Conservation (phyloP, 257 asterid genomes). For the Fraxinus pennsylvanica region DNA sequence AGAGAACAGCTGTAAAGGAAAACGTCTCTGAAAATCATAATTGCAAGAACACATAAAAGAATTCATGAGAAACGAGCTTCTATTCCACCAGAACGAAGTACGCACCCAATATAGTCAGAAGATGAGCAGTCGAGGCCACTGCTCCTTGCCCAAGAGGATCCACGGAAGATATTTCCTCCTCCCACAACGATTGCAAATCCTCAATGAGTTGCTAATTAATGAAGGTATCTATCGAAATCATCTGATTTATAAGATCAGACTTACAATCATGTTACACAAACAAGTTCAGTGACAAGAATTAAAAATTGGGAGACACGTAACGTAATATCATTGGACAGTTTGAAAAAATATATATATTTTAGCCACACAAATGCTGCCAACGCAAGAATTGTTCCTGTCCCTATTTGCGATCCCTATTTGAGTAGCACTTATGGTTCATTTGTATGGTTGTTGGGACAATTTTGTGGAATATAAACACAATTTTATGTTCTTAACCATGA, state of each 20-base stretch:
- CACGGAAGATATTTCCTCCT: slow-evolving; percentile 91
- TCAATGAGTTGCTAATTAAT: slow-evolving; percentile 28
- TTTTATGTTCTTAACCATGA: not conserved
- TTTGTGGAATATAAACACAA: not conserved
- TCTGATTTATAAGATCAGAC: slow-evolving; percentile 6
- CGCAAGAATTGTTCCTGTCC: too few species aligned
- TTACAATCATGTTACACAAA: too few species aligned
- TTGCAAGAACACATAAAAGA: too few species aligned
- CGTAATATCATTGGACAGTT: too few species aligned
- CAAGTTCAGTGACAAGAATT: too few species aligned
- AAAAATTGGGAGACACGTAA: too few species aligned
- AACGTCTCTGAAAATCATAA: not conserved
- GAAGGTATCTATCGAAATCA: too few species aligned
- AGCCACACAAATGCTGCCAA: too few species aligned
- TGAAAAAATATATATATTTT: too few species aligned
- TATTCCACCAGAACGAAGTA: slow-evolving; percentile 23
- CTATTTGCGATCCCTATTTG: too few species aligned
- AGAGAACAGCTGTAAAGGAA: slow-evolving; percentile 5
- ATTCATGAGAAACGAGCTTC: not conserved
- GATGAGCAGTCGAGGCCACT: slow-evolving; percentile 91
- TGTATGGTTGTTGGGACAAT: not conserved
- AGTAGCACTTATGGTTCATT: not conserved
- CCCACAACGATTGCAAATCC: slow-evolving; percentile 83
- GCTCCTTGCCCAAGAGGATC: slow-evolving; percentile 86
- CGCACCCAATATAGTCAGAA: slow-evolving; percentile 90